Percentiles rank a stretch among this genome's conserved stretches.
Conservation (phyloP, 345 rosid species). For the Rhizophora apiculata region DNA sequence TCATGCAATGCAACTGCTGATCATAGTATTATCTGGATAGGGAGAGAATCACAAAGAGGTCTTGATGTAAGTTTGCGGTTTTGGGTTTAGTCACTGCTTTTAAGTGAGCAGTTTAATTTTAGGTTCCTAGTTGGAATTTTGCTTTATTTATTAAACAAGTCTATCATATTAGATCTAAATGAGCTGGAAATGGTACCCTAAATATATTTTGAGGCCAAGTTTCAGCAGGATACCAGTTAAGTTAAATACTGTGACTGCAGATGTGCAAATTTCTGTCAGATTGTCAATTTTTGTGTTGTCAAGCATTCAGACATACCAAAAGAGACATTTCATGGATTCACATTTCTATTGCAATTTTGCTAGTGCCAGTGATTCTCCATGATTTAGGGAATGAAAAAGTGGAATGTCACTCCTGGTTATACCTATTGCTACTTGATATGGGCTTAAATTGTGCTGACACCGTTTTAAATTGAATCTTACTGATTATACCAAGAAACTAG, state of each 20-base stretch:
- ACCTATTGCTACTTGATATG: too few relatives aligned
- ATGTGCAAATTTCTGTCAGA: not conserved
- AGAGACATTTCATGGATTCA: not conserved
- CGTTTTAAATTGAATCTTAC: not conserved
- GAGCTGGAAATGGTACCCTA: not conserved
- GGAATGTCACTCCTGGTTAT: too few relatives aligned
- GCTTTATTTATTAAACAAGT: too few relatives aligned
- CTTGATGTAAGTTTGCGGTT: slow-evolving; percentile 52
- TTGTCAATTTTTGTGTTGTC: not conserved
- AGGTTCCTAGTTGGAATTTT: not conserved
- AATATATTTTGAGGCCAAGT: not conserved
- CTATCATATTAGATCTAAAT: not conserved
- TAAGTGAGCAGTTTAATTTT: not conserved
- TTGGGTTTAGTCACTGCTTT: not conserved
- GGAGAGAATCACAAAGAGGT: slow-evolving; percentile 85
- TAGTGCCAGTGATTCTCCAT: too few relatives aligned
- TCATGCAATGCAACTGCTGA: slow-evolving; percentile 88
- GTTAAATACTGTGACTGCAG: not conserved
- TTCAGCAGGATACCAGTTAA: not conserved
- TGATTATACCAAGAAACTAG: not conserved
- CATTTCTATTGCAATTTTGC: not conserved
- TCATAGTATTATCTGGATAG: slow-evolving; percentile 82
- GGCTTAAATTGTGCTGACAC: too few relatives aligned
- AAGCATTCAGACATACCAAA: too few relatives aligned
- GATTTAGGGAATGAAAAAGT: too few relatives aligned